Evolutionary conservation across 768 basidiomycete genomes (phyloP).

Genomic region (Collybiopsis confluens): DNA sequence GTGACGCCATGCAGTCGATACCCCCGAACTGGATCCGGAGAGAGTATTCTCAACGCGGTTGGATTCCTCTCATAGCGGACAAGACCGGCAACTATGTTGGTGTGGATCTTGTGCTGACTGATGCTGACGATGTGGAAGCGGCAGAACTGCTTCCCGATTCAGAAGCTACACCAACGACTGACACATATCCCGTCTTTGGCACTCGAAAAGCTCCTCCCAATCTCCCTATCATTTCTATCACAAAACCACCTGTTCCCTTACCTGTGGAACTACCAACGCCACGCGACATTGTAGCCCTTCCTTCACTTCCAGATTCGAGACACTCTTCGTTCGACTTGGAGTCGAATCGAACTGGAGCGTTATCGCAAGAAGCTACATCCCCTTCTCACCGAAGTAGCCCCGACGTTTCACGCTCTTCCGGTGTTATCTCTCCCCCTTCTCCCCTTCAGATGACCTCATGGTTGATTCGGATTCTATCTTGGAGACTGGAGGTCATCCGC

Average conservation of each 20-base stretch:
- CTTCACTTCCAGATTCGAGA: conserved; percentile 41
- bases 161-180: conserved; percentile 27
- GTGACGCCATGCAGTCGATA: conserved; percentile 79
- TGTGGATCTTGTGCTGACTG: conserved; percentile 73
- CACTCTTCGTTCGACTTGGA: conserved; percentile 41
- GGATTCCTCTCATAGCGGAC: conserved; percentile 94
- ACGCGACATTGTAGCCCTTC: conserved; percentile 47
- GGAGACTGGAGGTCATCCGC: too few species aligned
- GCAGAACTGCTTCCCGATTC: conserved; percentile 7
- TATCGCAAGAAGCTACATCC: conserved; percentile 17
- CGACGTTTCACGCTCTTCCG: not conserved
- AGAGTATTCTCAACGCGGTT: conserved; percentile 91
- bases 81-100: conserved; percentile 96
- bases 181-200: conserved; percentile 13
- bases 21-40: conserved; percentile 86
- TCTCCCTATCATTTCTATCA: conserved; percentile 57
- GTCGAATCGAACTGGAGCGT: conserved; percentile 37
- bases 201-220: conserved; percentile 17
- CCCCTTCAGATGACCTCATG: conserved; percentile 38
- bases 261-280: conserved; percentile 69
- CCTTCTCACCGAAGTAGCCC: conserved; percentile 10
- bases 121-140: conserved; percentile 24
- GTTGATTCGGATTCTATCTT: conserved; percentile 36
- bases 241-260: conserved; percentile 66
- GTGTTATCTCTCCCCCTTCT: conserved; percentile 12